These are phyloP conservation scores for Trifolium pratense DNA, from an alignment of 306 rosid species.

Conservation along the genomic window DNA sequence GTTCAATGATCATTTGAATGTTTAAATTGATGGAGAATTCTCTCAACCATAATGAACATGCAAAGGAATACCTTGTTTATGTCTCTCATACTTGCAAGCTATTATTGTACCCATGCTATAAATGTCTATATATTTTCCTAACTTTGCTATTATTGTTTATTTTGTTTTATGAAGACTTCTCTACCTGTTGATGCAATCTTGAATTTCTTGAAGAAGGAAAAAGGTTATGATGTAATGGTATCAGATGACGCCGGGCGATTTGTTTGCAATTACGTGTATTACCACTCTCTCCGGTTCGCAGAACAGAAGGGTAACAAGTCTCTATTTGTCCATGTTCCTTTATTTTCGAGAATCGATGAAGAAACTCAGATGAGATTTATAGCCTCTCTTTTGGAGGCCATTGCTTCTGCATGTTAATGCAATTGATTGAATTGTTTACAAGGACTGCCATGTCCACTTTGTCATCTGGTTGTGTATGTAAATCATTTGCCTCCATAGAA, in stretches of 20 bases:
- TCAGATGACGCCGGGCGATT: conserved; percentile 87
- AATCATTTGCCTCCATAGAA: conserved; percentile 40
- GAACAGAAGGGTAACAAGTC: conserved; percentile 86
- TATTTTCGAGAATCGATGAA: conserved; percentile 70
- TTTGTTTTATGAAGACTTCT: conserved; percentile 57
- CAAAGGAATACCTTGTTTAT: neutral
- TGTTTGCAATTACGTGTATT: conserved; percentile 88
- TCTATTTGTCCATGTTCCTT: conserved; percentile 85
- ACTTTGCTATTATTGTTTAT: conserved; percentile 39
- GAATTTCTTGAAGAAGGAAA: conserved; percentile 59
- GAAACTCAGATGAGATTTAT: conserved; percentile 76
- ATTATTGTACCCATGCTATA: conserved; percentile 7
- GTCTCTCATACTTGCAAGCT: conserved; percentile 8
- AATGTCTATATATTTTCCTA: conserved; percentile 11
- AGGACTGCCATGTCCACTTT: conserved; percentile 15
- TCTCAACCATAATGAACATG: conserved; percentile 7
- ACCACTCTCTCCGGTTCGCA: conserved; percentile 79
- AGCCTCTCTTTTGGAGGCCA: conserved; percentile 75
- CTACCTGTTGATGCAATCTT: conserved; percentile 55
- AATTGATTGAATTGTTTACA: conserved; percentile 20
- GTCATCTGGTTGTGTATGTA: conserved; percentile 43
- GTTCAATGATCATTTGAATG: conserved; percentile 13
- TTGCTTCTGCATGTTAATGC: conserved; percentile 63
- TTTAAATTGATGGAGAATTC: conserved; percentile 11
- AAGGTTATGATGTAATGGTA: conserved; percentile 54